Evolutionary conservation across 768 basidiomycete species (phyloP).

Genomic region (Dioszegia hungarica): DNA sequence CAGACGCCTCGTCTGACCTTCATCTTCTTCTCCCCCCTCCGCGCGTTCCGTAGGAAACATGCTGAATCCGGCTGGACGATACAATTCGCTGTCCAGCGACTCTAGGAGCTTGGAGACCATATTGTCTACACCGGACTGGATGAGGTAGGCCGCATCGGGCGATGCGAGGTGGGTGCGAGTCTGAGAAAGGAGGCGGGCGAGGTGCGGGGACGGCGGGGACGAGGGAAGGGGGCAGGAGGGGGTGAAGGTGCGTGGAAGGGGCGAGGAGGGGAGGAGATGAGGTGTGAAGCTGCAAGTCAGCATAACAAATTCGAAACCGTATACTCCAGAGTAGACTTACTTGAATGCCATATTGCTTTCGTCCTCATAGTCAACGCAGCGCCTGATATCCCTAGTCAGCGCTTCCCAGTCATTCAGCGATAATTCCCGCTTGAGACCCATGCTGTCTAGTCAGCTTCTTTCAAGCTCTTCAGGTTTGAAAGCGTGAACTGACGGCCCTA

Average conservation of each 20-base stretch:
- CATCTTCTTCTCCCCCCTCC: background rate
- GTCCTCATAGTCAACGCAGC: conserved; percentile 63
- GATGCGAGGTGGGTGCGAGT: conserved; percentile 62
- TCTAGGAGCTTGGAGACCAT: conserved; percentile 63
- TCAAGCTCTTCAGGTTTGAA: background rate
- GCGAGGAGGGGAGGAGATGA: conserved; percentile 54
- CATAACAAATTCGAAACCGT: too few species aligned
- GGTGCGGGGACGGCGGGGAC: conserved; percentile 53
- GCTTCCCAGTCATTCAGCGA: conserved; percentile 63
- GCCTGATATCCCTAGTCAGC: conserved; percentile 67
- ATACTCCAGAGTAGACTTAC: conserved; percentile 16
- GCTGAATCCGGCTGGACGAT: conserved; percentile 45
- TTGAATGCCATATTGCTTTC: conserved; percentile 52
- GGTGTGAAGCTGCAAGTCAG: conserved; percentile 29
- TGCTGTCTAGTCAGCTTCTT: conserved; percentile 52
- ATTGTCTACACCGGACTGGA: conserved; percentile 68
- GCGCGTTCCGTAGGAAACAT: conserved; percentile 41
- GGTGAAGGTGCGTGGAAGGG: conserved; percentile 2
- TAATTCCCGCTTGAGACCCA: conserved; percentile 77
- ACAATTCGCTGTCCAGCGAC: conserved; percentile 62
- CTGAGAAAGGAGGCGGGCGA: conserved; percentile 64
- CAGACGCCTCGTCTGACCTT: conserved; percentile 55
- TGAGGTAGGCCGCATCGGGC: conserved; percentile 64
- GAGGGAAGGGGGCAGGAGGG: conserved; percentile 35
- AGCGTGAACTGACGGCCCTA: conserved; percentile 71